Evolutionary conservation across 2,329 filamentous ascomycete species (phyloP).

Genomic region (Exutisphaerella laricina): DNA sequence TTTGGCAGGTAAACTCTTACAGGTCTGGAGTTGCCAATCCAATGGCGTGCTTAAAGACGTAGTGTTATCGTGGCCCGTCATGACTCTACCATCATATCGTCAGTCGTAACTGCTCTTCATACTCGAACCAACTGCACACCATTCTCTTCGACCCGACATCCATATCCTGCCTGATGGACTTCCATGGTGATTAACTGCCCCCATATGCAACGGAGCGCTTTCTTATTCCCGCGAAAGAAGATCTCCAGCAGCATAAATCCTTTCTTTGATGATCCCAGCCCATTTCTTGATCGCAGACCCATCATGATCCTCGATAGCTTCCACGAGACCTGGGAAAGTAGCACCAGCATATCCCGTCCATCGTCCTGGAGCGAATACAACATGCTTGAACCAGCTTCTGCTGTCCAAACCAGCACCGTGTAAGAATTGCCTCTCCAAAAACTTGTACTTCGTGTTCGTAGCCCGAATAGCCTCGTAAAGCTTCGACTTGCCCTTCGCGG

Average conservation of each 20-base stretch:
- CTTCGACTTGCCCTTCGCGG: constrained; percentile 46
- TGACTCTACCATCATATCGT: no score
- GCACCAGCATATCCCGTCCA: constrained; percentile 87
- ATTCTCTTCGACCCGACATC: no score
- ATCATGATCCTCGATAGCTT: constrained; percentile 49
- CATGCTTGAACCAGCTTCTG: constrained; percentile 86
- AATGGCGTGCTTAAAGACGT: no score
- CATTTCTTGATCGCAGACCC: constrained; percentile 40
- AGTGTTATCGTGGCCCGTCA: no score
- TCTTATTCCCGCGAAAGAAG: constrained; percentile 13
- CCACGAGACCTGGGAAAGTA: constrained; percentile 60
- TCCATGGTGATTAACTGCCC: no score
- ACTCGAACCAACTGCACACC: no score
- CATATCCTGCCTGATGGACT: no score
- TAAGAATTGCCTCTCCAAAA: constrained; percentile 73
- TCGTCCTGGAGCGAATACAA: constrained; percentile 83
- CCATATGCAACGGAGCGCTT: no score
- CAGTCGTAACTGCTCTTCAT: no score
- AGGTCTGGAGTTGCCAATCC: no score
- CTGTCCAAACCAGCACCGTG: constrained; percentile 71
- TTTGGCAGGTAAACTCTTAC: constrained; percentile 2
- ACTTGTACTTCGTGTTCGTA: constrained; percentile 78
- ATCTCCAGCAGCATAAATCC: constrained; percentile 22
- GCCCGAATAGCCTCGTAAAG: constrained; percentile 45
- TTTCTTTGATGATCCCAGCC: constrained; percentile 38